phyloP scores from a whole-genome alignment of 83 land plant genomes.

The Picea abies region DNA sequence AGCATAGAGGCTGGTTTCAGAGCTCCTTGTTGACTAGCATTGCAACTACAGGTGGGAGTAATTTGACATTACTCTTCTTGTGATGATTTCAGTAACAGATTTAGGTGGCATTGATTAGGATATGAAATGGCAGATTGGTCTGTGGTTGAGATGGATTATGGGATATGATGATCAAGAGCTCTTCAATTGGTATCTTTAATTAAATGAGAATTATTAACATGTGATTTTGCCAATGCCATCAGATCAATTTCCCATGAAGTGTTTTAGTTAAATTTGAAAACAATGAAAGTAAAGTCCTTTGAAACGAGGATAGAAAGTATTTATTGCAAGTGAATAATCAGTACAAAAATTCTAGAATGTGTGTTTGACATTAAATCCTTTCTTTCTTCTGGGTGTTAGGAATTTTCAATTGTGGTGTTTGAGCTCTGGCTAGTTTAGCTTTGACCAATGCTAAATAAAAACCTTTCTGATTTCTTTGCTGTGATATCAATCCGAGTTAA shows the following conservation, averaged over 20 bases:
- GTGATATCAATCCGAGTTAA: too few relatives aligned
- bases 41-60: slow-evolving; percentile 77
- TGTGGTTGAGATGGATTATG: not conserved
- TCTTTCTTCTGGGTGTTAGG: too few relatives aligned
- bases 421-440: too few relatives aligned
- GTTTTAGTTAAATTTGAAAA: too few relatives aligned
- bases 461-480: too few relatives aligned
- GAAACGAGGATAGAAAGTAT: not conserved
- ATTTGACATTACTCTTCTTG: not conserved
- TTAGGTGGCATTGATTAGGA: not conserved
- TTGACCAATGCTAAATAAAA: too few relatives aligned
- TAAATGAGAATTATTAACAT: not conserved
- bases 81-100: not conserved
- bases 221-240: not conserved
- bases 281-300: not conserved
- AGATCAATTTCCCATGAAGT: not conserved
- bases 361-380: too few relatives aligned
- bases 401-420: too few relatives aligned
- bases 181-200: not conserved
- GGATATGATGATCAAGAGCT: not conserved
- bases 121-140: not conserved
- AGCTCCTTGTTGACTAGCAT: slow-evolving; percentile 95
- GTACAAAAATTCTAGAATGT: not conserved
- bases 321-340: not conserved
- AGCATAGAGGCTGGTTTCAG: slow-evolving; percentile 99